Conservation (phyloP, 2,329 filamentous ascomycete species). For the Penicillium sp. region DNA sequence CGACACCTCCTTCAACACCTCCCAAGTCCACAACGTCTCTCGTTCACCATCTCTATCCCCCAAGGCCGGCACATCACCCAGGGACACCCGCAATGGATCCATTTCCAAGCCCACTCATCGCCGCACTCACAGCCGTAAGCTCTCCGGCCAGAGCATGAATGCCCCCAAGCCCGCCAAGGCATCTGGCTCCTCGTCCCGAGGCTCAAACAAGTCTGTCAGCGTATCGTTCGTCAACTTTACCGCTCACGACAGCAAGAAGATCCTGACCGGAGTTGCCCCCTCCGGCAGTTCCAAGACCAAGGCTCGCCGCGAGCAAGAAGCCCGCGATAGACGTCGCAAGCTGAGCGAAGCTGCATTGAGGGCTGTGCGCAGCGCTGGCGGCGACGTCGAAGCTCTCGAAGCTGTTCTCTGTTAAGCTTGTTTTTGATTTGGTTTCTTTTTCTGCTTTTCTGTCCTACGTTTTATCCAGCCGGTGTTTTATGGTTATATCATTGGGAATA, state of each 20-base stretch:
- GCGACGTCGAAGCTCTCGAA: slow-evolving; percentile 39
- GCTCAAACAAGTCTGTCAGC: slow-evolving; percentile 37
- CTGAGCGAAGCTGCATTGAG: slow-evolving; percentile 37
- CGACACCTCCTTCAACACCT: slow-evolving; percentile 24
- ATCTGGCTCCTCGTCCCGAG: slow-evolving; percentile 26
- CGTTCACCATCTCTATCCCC: slow-evolving; percentile 36
- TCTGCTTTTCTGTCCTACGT: slow-evolving; percentile 12
- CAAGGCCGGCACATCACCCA: slow-evolving; percentile 26
- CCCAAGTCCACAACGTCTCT: slow-evolving; percentile 22
- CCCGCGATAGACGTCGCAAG: slow-evolving; percentile 59
- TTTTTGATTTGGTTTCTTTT: slow-evolving; percentile 1
- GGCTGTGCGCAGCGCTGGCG: slow-evolving; percentile 39
- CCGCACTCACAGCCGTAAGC: slow-evolving; percentile 35
- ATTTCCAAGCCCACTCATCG: slow-evolving; percentile 25
- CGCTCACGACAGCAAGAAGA: slow-evolving; percentile 63
- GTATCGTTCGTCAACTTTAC: slow-evolving; percentile 83
- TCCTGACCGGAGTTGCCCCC: slow-evolving; percentile 84
- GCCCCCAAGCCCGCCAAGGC: slow-evolving; percentile 27
- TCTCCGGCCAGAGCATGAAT: slow-evolving; percentile 31
- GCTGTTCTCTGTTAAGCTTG: slow-evolving; percentile 31
- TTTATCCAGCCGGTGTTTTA: slow-evolving; percentile 19
- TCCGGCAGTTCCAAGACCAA: slow-evolving; percentile 90
- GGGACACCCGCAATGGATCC: slow-evolving; percentile 19
- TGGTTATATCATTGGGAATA: slow-evolving; percentile 21
- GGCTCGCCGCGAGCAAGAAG: slow-evolving; percentile 80